A percentile compares a stretch with the other conserved stretches of the same genome.
These are phyloP conservation scores for Elsinoe australis DNA, from an alignment of 2,329 filamentous ascomycete genomes.

Conservation along the genomic window DNA sequence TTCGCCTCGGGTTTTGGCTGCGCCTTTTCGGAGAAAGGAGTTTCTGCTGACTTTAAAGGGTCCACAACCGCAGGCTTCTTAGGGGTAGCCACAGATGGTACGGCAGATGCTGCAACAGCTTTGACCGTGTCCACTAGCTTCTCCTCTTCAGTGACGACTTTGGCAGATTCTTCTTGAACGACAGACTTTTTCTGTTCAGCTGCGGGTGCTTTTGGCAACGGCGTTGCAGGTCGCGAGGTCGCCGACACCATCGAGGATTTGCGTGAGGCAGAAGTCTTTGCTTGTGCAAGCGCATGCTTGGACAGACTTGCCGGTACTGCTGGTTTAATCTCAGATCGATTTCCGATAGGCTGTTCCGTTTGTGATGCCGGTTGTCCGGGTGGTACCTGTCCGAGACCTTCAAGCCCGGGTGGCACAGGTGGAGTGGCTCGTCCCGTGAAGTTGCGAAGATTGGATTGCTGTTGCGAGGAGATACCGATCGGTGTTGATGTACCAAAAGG, in stretches of 20 bases:
- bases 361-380: neutral
- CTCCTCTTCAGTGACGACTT: constrained; percentile 16
- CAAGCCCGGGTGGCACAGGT: constrained; percentile 32
- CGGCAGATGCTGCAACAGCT: constrained; percentile 18
- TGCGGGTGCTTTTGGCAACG: constrained; percentile 4
- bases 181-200: constrained; percentile 3
- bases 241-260: constrained; percentile 4
- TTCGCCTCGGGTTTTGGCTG: too few species aligned
- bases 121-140: constrained; percentile 14
- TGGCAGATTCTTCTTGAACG: constrained; percentile 16
- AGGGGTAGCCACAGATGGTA: constrained; percentile 15
- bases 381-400: constrained; percentile 21
- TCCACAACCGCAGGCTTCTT: neutral
- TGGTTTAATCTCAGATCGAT: neutral
- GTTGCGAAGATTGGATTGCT: neutral
- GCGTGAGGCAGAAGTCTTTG: constrained; percentile 4
- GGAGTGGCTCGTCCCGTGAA: constrained; percentile 28
- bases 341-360: neutral
- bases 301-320: neutral
- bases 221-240: constrained; percentile 1
- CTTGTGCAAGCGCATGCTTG: constrained; percentile 3
- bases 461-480: neutral
- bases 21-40: too few species aligned
- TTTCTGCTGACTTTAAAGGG: too few species aligned
- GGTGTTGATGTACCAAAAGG: constrained; percentile 3